phyloP scores from a whole-genome alignment of 192 early-diverging fungal species.

The Diversispora eburnea region DNA sequence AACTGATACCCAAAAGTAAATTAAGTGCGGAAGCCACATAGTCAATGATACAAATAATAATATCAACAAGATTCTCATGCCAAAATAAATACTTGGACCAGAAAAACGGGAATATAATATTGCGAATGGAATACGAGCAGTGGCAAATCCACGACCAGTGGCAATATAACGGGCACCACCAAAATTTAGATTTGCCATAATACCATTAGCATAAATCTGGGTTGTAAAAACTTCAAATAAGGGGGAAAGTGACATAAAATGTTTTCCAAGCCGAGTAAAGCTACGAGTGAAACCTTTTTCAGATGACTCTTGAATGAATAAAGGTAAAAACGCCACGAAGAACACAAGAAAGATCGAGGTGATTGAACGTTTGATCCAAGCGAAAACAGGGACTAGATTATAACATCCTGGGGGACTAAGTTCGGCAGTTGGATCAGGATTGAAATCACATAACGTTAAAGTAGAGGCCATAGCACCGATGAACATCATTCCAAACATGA shows the following conservation, averaged over 20 bases:
- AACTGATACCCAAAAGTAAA: constrained; percentile 82
- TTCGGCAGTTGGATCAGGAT: constrained; percentile 50
- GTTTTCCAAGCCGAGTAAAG: constrained; percentile 68
- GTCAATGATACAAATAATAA: constrained; percentile 71
- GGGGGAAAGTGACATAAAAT: constrained; percentile 78
- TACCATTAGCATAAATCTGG: constrained; percentile 77
- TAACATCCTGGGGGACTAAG: constrained; percentile 59
- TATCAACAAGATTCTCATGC: constrained; percentile 64
- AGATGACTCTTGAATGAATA: constrained; percentile 80
- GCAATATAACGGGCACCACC: constrained; percentile 84
- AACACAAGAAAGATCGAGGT: constrained; percentile 79
- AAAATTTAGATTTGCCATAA: constrained; percentile 74
- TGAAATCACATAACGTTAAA: constrained; percentile 55
- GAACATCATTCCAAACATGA: constrained; percentile 74
- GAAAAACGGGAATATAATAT: constrained; percentile 75
- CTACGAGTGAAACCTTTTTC: constrained; percentile 76
- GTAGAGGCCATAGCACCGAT: constrained; percentile 69
- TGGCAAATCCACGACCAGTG: constrained; percentile 83
- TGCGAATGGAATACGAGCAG: constrained; percentile 69
- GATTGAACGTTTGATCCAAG: constrained; percentile 81
- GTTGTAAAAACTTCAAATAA: constrained; percentile 86
- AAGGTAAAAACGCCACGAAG: constrained; percentile 74
- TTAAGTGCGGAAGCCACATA: constrained; percentile 67
- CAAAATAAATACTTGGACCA: constrained; percentile 71
- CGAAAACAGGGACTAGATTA: constrained; percentile 67